Base-by-base conservation (phyloP, 495 filamentous ascomycete genomes). In the Trichoderma erinaceum region DNA sequence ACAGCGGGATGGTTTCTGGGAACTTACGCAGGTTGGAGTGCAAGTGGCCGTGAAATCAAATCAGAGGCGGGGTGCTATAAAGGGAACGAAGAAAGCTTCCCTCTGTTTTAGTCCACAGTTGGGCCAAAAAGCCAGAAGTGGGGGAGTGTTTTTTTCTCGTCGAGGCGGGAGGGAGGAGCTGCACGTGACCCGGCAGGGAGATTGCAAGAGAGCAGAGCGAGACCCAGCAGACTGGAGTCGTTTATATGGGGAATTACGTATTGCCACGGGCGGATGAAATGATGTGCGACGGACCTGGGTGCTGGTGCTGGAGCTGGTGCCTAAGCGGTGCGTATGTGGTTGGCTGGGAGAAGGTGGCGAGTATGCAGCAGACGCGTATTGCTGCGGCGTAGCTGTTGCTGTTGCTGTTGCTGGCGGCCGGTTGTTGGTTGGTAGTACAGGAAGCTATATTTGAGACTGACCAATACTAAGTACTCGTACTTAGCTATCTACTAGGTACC, bases 221-320 rank as follows among this genome's bases (percentile, higher is more conserved):
- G 23, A 13, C 25, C 6, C 23, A 32, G 13, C 23, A 32, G 50
- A 56, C n/a, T 21, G 50, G n/a, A 56, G 21, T 1, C 0, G 50
- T 27, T 61, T 61, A 29, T 61, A 61, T 61, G 56, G 56, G 56
- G 56, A 61, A 61, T 61, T 61, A 61, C 56, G 56, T 61, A 61
- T 61, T 32, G 56, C 56, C 10, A 29, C 29, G 15, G 56, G 52
- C 18, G 48, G 35, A 38, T 7, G 35, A 38, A 38, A 10, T 38
- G 35, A 38, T 38, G 35, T 38, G 35, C 35, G 35, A 7, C 35
- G 35, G 4, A 38, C 35, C 35, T 38, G 35, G 35, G 35, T 38
- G 35, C 35, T 38, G 29, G 29, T 29, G 29, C 29, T 29, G 29
- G 29, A 1, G 35, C 35, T 38, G 35, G 35, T 38, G 35, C 35